Conservation (phyloP, 345 rosid genomes). For the Crucihimalaya himalaica region DNA sequence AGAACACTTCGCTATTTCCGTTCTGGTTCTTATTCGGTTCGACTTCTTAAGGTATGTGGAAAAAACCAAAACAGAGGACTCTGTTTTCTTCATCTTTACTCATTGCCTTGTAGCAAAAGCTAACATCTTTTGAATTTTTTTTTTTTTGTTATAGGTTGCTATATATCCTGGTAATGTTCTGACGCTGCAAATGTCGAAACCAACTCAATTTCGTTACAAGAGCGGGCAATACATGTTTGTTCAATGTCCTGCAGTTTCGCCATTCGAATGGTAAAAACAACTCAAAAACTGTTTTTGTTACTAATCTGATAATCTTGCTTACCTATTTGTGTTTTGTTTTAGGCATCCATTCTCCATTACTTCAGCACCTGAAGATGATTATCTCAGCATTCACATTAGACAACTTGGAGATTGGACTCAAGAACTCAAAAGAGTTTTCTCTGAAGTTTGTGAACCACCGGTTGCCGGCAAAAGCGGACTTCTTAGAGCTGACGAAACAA, state of each 20-base stretch:
- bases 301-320: conserved; percentile 3
- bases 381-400: conserved; percentile 89
- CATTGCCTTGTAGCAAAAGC: background rate
- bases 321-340: conserved; percentile 18
- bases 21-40: conserved; percentile 77
- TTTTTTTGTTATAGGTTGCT: conserved; percentile 61
- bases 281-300: background rate
- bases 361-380: conserved; percentile 94
- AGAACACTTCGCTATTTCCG: conserved; percentile 87
- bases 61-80: conserved; percentile 8
- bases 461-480: conserved; percentile 93
- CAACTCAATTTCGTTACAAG: conserved; percentile 83
- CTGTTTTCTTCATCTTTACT: conserved; percentile 9
- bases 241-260: conserved; percentile 98
- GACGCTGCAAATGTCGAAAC: conserved; percentile 95
- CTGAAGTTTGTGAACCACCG: conserved; percentile 86
- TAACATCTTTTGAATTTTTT: background rate
- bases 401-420: conserved; percentile 99
- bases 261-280: conserved; percentile 78
- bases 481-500: conserved; percentile 94
- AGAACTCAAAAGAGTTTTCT: conserved; percentile 80
- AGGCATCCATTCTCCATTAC: conserved; percentile 99
- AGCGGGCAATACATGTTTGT: conserved; percentile 99
- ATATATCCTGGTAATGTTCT: conserved; percentile 96
- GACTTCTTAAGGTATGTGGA: conserved; percentile 66